Base-by-base conservation (phyloP, 2,329 filamentous ascomycete species). In the Phialophora macrospora region DNA sequence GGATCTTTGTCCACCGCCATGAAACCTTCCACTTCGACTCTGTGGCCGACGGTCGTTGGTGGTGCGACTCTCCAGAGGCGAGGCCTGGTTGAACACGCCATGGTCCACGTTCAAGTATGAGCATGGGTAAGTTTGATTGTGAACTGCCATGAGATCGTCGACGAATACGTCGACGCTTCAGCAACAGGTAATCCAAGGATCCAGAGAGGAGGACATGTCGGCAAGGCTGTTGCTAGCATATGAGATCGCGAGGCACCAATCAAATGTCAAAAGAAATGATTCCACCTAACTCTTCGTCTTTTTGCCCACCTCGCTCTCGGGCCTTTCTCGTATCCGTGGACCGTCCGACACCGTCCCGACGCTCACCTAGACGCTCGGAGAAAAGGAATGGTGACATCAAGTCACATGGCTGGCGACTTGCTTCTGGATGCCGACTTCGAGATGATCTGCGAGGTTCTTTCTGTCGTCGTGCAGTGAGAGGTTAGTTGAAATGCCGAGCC, bases 401-500 rank as follows among this genome's bases (percentile, higher is more conserved):
- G 58, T 60, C 58, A 60, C 57, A 26, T 44, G 57, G 38, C 46
- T 41, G 30, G 4, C n/a, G 22, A 22, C n/a, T 54, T 44, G 5
- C n/a, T 55, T 55, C 26, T 34, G 28, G 3, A n/a, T 55, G 24
- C 24, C 22, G 28, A 60, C 17, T 26, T 22, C 6, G n/a, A 28
- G 28, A 32, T 17, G 32, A 60, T 60, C 58, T 60, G 58, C 58
- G 58, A 41, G 58, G 58, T 60, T 30, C 30, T 60, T 60, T 60
- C 58, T 60, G 48, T 46, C 4, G 12, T 34, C 48, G n/a, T 51
- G 20, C 48, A 51, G 48, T 14, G 20, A 12, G 55, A 26, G 38
- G 46, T 59, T 24, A 30, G 38, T 48, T 3, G 26, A 52, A 54
- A 28, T 60, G 28, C 58, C 48, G 58, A 20, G n/a, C 11, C 9